phyloP scores from a whole-genome alignment of 306 rosid genomes.

The Cucumis hystrix region DNA sequence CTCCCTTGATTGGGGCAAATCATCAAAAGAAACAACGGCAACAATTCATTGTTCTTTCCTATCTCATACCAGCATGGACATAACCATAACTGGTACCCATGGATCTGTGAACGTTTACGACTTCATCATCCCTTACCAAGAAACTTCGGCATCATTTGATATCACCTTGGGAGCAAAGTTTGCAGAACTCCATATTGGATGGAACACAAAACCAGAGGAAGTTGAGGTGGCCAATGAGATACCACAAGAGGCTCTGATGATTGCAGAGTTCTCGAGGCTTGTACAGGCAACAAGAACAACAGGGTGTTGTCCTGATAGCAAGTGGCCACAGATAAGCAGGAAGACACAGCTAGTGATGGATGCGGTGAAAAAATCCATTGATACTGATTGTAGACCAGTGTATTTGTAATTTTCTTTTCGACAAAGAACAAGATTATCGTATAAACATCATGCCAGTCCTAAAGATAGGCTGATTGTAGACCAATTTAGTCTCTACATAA shows the following conservation, averaged over 20 bases:
- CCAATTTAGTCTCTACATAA: not conserved
- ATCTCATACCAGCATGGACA: conserved; percentile 52
- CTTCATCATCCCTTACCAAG: conserved; percentile 48
- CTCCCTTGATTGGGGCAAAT: conserved; percentile 45
- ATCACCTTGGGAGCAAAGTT: conserved; percentile 40
- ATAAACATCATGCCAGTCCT: not conserved
- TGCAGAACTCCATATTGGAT: conserved; percentile 44
- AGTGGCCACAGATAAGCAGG: conserved; percentile 59
- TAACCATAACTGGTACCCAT: conserved; percentile 33
- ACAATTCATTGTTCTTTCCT: conserved; percentile 57
- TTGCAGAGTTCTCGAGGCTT: conserved; percentile 45
- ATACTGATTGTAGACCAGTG: conserved; percentile 42
- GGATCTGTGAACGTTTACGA: conserved; percentile 47
- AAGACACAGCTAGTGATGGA: conserved; percentile 56
- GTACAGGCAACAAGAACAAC: conserved; percentile 22
- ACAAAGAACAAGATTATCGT: not conserved
- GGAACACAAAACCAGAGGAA: conserved; percentile 45
- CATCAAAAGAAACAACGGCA: conserved; percentile 23
- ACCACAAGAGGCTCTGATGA: conserved; percentile 77
- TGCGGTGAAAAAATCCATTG: conserved; percentile 56
- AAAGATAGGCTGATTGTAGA: too few relatives aligned
- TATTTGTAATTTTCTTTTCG: conserved; percentile 13
- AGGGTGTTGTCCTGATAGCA: conserved; percentile 24
- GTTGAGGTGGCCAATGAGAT: conserved; percentile 30
- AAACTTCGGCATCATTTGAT: conserved; percentile 39